Base-by-base conservation (phyloP, 208 protist genomes). In the Leishmania gerbilli region DNA sequence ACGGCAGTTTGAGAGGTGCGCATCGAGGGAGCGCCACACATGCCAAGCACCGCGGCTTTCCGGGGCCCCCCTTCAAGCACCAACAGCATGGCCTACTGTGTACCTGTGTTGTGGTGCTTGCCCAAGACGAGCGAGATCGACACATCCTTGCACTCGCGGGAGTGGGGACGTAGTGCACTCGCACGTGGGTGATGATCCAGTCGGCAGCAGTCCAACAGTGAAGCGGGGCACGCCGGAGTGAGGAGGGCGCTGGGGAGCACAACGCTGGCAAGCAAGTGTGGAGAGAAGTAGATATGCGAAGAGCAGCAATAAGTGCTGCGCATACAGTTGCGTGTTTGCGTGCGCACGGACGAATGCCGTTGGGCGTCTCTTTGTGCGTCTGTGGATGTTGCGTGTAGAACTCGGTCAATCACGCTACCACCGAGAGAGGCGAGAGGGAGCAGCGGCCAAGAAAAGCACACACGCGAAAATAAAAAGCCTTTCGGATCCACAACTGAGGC, bases 81-180 rank as follows among this genome's bases (percentile, higher is more conserved):
- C 45, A 93, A 79, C 51, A 91, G 78, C 0, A 93, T 79, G 47
- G 68, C 85, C 42, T 87, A 89, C 19, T 81, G 87, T 7, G 60
- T 68, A 1, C 78, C 74, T 42, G 82, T 83, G 76, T 91, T 90
- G 45, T 87, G 82, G 71, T 55, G 42, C 42, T 27, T 72, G 27
- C 51, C 42, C 9, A 71, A 60, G 24, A 68, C 68, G 9, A 34
- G 11, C 6, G 49, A 56, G 3, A 27, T 47, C 45, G 45, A n/a
- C 11, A 45, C 11, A 9, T 13, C 19, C 5, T 53, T 8, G 21
- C 7, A 34, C 42, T 34, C 21, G 17, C 42, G 27, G 69, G 2
- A 19, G 69, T 47, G 42, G 69, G 13, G 21, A 34, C 42, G 0
- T 9, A 49, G 40, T 19, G n/a, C 45, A 24, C 13, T 8, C 69